Evolutionary conservation across 2,329 filamentous ascomycete species (phyloP), one percentile per base, ranked within the genome.

Genomic region (Teratosphaeria nubilosa): DNA sequence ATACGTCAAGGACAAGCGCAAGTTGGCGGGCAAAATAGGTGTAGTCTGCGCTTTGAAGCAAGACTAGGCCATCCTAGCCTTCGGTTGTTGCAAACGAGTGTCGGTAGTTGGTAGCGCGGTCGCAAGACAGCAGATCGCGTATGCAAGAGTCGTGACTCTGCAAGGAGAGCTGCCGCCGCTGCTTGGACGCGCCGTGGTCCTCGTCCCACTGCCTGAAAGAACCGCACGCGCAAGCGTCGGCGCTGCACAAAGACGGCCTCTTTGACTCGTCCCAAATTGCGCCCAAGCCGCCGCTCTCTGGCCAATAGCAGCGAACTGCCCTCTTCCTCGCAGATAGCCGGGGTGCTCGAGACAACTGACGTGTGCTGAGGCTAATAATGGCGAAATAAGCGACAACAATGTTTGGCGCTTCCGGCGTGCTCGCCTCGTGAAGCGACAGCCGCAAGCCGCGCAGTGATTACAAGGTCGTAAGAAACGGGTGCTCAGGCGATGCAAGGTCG

Each of bases 1-100:
- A 73, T 66, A 60, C 65, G 66, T 65, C 68, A 65, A 65, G 57
- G 60, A 30, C 58, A 60, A 64, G 64, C 30, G 62, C 64, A 61
- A 59, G 53, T 55, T 54, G 50, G 31, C 62, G 56, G 51, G 25
- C 61, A 64, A 65, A 63, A 62, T 50, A 48, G 57, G 53, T 54
- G 48, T 56, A 51, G 59, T 60, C 31, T 51, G 45, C n/a, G 51
- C 50, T 27, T 56, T 34, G 37, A 52, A 55, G 60, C 51, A 52
- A 56, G 58, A 55, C 51, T 64, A 70, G 56, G 58, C 62, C 67
- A 69, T 69, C 55, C 61, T 67, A 63, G 53, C 58, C 61, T 59
- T 57, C 27, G 56, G 55, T 61, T 54, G 53, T 58, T 55, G 57
- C 50, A 62, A 70, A 68, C 51, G 66, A 70, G 62, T 65, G 68